These are phyloP conservation scores for Davidsoniella virescens DNA, from an alignment of 2,329 filamentous ascomycete species.

Conservation along the genomic window DNA sequence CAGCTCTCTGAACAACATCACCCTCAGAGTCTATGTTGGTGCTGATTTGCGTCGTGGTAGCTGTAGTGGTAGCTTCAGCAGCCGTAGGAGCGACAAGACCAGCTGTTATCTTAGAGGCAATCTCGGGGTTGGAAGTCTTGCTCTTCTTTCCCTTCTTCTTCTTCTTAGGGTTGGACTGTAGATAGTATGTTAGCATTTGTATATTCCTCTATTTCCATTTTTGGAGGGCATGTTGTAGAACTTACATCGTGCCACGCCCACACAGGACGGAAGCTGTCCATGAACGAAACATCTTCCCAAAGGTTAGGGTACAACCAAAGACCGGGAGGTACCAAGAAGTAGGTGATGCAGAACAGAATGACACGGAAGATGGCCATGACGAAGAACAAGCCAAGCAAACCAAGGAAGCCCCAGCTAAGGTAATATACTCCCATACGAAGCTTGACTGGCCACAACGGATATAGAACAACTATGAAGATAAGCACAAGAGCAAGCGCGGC, in stretches of 20 bases:
- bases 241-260: conserved; percentile 97
- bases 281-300: conserved; percentile 96
- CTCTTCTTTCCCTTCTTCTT: conserved; percentile 45
- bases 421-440: conserved; percentile 94
- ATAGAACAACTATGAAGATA: conserved; percentile 82
- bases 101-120: conserved; percentile 31
- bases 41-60: conserved; percentile 37
- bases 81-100: conserved; percentile 36
- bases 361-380: conserved; percentile 93
- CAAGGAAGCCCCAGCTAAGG: conserved; percentile 82
- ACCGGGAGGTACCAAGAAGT: conserved; percentile 69
- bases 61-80: conserved; percentile 38
- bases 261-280: conserved; percentile 87
- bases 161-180: conserved; percentile 31
- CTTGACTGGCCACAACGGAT: conserved; percentile 88
- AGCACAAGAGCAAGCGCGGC: conserved; percentile 64
- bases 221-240: conserved; percentile 9
- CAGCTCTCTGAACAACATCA: conserved; percentile 3
- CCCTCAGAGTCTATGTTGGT: conserved; percentile 17
- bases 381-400: conserved; percentile 84
- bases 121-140: conserved; percentile 17
- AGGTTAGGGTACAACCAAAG: conserved; percentile 98
- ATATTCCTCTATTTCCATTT: background rate
- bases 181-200: conserved; percentile 19
- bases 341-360: conserved; percentile 84